Evolutionary conservation across 352 stramenopile genomes (phyloP), one percentile per base, ranked within the genome.

Genomic region (Halophytophthora polymorphica): DNA sequence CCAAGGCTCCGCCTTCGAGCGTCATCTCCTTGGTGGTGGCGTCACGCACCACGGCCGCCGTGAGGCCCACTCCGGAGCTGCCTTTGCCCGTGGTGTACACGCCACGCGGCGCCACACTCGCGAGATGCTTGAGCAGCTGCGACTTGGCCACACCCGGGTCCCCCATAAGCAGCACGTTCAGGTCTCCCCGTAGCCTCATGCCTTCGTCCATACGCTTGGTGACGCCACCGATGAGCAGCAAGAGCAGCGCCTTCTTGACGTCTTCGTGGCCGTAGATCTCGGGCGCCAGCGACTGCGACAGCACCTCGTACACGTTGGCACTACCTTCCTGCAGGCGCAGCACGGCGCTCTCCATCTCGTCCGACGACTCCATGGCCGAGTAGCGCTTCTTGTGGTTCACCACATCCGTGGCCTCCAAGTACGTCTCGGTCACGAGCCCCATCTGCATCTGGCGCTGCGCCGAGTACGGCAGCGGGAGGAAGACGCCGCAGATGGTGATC

Each of bases 1-100:
- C 97, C 17, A 99, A 72, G 0, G 98, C 98, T 56, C 98, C 97
- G 33, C 96, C 79, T 56, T 95, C 75, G 0, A 98, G 67, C 22
- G 83, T 92, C 84, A 91, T 93, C 66, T 98, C 95, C 56, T 94
- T 96, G 1, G 93, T 99, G 6, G 88, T 91, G 2, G 83, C 79
- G 71, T 99, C 96, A 42, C 96, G 96, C 17, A 97, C 93, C 19
- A 99, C 94, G 5, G 96, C 96, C 13, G 98, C 98, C 1, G 97
- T 99, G 31, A 99, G 73, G 44, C 98, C 98, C 2, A 99, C 98
- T 31, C 96, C 97, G 13, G 91, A 98, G 72, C 86, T 98, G 40
- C 98, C 98, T 73, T 99, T 99, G 29, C 97, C 97, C 2, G 98
- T 99, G 1, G 97, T 99, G 61, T 99, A 99, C n/a, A 99, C 94